A percentile compares a stretch with the other conserved stretches of the same genome.
Conservation (phyloP, 148 eudicot genomes). For the Polygonum aviculare region DNA sequence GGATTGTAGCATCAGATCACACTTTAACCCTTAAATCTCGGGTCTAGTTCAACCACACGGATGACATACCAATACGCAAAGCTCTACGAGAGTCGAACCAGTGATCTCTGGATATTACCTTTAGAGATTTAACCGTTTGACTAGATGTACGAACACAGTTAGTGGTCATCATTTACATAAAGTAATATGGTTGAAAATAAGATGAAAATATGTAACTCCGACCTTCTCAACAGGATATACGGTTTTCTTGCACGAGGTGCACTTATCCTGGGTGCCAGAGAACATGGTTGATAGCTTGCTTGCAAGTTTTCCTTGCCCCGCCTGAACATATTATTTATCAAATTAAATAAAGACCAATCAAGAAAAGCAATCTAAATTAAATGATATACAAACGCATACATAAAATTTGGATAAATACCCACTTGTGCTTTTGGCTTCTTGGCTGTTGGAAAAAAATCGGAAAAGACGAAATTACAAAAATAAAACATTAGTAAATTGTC, state of each 20-base stretch:
- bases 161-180: no score
- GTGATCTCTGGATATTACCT: no score
- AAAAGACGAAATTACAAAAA: not conserved
- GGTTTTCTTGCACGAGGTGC: constrained; percentile 64
- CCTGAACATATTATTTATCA: not conserved
- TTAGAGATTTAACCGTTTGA: no score
- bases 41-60: no score
- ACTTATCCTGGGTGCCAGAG: constrained; percentile 86
- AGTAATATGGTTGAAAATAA: not conserved
- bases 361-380: not conserved
- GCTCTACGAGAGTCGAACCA: no score
- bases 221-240: constrained; percentile 92
- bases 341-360: not conserved
- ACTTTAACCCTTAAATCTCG: no score
- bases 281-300: constrained; percentile 65
- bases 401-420: not conserved
- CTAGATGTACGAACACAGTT: no score
- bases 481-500: not conserved
- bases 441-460: not conserved
- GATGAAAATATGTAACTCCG: not conserved
- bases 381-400: not conserved
- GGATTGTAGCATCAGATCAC: no score
- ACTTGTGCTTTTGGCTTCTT: not conserved
- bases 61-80: no score
- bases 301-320: constrained; percentile 37